Conservation (phyloP, 805 yeast species). For the Phaffomyces thermotolerans region DNA sequence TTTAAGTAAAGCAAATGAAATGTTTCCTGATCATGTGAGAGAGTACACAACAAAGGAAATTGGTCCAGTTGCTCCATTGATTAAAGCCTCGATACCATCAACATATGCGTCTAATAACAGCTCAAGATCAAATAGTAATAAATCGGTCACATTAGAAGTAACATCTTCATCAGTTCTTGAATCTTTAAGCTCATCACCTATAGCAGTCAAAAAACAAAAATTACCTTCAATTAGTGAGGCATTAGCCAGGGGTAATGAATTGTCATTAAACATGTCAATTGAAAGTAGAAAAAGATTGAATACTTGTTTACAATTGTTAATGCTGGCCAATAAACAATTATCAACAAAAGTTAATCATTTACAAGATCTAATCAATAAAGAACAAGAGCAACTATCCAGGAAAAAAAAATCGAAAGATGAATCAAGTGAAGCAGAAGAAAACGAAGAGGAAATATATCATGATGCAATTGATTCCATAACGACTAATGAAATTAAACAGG, state of each 20-base stretch:
- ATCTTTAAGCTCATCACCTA: constrained; percentile 5
- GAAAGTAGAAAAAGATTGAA: constrained; percentile 73
- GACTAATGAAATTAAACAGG: constrained; percentile 51
- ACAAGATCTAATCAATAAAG: constrained; percentile 50
- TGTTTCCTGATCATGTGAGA: constrained; percentile 23
- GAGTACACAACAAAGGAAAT: constrained; percentile 7
- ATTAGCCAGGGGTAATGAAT: constrained; percentile 29
- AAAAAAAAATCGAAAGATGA: background rate
- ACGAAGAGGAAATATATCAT: constrained; percentile 27
- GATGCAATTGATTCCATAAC: constrained; percentile 24
- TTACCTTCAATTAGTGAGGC: constrained; percentile 31
- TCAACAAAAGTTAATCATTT: constrained; percentile 58
- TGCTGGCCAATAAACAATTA: constrained; percentile 73
- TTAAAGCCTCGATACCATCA: constrained; percentile 2
- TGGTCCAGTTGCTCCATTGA: constrained; percentile 5
- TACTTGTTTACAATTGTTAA: constrained; percentile 71
- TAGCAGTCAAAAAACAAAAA: constrained; percentile 21
- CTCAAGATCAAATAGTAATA: background rate
- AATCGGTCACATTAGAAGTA: background rate
- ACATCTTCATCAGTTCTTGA: constrained; percentile 7
- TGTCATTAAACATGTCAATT: constrained; percentile 37
- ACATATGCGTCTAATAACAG: constrained; percentile 1
- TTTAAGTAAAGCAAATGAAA: constrained; percentile 20
- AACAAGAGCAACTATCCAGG: constrained; percentile 20
- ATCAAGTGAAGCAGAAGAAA: background rate